Percentiles rank a stretch among this genome's conserved stretches.
phyloP scores from a whole-genome alignment of 2,329 filamentous ascomycete genomes.

The Colletotrichum somersetense region DNA sequence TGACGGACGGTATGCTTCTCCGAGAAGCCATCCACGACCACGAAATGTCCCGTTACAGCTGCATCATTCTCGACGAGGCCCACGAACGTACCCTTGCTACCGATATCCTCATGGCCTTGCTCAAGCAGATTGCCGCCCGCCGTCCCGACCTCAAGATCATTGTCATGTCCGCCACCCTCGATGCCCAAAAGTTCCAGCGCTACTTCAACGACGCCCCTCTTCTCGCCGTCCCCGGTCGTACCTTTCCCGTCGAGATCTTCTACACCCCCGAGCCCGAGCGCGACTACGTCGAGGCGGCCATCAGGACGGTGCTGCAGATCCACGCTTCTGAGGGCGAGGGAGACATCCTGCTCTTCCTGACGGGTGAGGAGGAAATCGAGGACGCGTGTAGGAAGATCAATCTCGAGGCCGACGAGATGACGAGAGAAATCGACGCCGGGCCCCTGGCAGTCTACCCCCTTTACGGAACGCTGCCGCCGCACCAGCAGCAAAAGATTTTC shows the following conservation, averaged over 20 bases:
- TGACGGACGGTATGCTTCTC: slow-evolving; percentile 99
- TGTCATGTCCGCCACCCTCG: slow-evolving; percentile 98
- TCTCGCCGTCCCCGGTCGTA: slow-evolving; percentile 93
- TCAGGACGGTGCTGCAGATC: slow-evolving; percentile 95
- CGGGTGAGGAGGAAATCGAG: slow-evolving; percentile 98
- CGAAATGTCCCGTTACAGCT: slow-evolving; percentile 91
- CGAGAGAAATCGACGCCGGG: slow-evolving; percentile 89
- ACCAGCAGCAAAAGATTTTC: slow-evolving; percentile 96
- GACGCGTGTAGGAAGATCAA: slow-evolving; percentile 93
- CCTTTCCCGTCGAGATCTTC: slow-evolving; percentile 97
- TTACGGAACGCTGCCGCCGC: slow-evolving; percentile 91
- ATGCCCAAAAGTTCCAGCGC: slow-evolving; percentile 96
- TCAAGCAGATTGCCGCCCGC: slow-evolving; percentile 88
- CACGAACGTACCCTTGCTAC: slow-evolving; percentile 98
- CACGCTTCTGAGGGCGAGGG: slow-evolving; percentile 93
- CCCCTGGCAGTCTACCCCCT: slow-evolving; percentile 92
- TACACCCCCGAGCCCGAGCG: slow-evolving; percentile 97
- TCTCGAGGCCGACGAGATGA: slow-evolving; percentile 91
- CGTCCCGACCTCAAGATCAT: slow-evolving; percentile 96
- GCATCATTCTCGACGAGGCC: slow-evolving; percentile 98
- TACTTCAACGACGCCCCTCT: slow-evolving; percentile 97
- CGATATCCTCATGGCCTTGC: slow-evolving; percentile 95
- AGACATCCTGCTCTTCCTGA: slow-evolving; percentile 94
- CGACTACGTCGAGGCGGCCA: slow-evolving; percentile 95
- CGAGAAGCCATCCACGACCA: slow-evolving; percentile 97